These are phyloP conservation scores for Tuber borchii DNA, from an alignment of 495 filamentous ascomycete species.

Conservation along the genomic window DNA sequence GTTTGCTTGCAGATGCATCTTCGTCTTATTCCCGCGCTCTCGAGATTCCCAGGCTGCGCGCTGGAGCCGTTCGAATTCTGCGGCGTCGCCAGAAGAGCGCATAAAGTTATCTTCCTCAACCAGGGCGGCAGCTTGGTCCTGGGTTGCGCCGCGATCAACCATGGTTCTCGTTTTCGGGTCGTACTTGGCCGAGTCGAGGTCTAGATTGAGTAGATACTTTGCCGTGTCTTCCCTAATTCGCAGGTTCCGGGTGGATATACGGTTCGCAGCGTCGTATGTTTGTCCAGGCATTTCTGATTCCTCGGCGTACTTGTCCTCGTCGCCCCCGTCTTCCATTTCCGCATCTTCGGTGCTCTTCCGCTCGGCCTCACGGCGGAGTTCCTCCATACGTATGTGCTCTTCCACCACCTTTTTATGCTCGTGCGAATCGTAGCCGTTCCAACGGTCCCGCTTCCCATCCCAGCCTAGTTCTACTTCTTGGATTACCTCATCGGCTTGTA, in stretches of 20 bases:
- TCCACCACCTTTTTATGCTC: constrained; percentile 81
- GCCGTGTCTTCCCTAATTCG: constrained; percentile 93
- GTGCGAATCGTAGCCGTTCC: constrained; percentile 89
- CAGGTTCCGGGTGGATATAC: constrained; percentile 70
- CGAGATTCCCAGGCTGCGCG: constrained; percentile 92
- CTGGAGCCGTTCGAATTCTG: constrained; percentile 85
- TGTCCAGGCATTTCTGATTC: constrained; percentile 97
- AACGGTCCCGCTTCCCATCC: constrained; percentile 97
- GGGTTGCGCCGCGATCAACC: constrained; percentile 78
- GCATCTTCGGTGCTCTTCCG: constrained; percentile 47
- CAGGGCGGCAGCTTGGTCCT: constrained; percentile 73
- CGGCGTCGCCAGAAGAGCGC: constrained; percentile 83
- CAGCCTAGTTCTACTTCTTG: constrained; percentile 80
- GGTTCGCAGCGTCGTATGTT: constrained; percentile 51
- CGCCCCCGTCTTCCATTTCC: constrained; percentile 51
- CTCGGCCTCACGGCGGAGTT: constrained; percentile 57
- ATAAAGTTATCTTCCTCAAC: constrained; percentile 95
- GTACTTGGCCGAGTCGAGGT: constrained; percentile 94
- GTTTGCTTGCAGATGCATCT: constrained; percentile 86
- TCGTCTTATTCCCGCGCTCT: constrained; percentile 66
- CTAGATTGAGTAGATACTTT: constrained; percentile 93
- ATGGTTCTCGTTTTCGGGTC: constrained; percentile 95
- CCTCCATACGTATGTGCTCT: constrained; percentile 80
- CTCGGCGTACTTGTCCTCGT: constrained; percentile 79
- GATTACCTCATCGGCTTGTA: constrained; percentile 84